phyloP scores from a whole-genome alignment of 192 early-diverging fungal genomes.

The Entrophospora sp. region DNA sequence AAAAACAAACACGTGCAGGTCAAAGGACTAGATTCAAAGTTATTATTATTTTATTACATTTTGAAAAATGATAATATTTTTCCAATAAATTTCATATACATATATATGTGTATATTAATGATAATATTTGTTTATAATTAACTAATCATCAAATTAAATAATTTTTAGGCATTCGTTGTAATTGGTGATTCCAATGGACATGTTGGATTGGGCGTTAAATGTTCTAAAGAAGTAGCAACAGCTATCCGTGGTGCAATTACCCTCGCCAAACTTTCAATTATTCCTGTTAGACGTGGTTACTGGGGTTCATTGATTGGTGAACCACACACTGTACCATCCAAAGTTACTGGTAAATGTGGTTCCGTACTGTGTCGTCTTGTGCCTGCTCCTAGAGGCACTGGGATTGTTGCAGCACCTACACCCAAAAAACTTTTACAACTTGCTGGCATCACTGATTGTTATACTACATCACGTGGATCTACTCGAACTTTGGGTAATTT shows the following conservation, averaged over 20 bases:
- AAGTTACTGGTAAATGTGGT: conserved; percentile 95
- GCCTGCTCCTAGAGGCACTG: conserved; percentile 99
- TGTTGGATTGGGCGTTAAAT: conserved; percentile 99
- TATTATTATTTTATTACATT: not conserved
- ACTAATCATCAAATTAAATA: not conserved
- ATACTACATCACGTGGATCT: conserved; percentile 92
- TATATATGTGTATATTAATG: not conserved
- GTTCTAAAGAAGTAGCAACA: conserved; percentile 99
- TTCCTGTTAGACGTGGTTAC: conserved; percentile 98
- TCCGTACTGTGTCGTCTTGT: conserved; percentile 87
- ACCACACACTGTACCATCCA: conserved; percentile 96
- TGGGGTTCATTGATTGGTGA: conserved; percentile 95
- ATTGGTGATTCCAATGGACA: conserved; percentile 96
- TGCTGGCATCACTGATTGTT: conserved; percentile 96
- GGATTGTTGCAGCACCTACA: conserved; percentile 93
- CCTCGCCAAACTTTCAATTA: conserved; percentile 95
- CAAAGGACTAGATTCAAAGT: conserved; percentile 98
- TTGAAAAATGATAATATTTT: not conserved
- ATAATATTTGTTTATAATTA: not conserved
- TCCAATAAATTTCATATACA: not conserved
- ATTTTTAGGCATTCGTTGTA: conserved; percentile 78
- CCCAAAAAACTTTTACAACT: conserved; percentile 96
- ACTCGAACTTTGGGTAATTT: conserved; percentile 99
- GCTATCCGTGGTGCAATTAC: conserved; percentile 98
- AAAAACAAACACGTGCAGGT: conserved; percentile 99